These are phyloP conservation scores for Termitomyces sp. DNA, from an alignment of 768 basidiomycete genomes.

Conservation along the genomic window DNA sequence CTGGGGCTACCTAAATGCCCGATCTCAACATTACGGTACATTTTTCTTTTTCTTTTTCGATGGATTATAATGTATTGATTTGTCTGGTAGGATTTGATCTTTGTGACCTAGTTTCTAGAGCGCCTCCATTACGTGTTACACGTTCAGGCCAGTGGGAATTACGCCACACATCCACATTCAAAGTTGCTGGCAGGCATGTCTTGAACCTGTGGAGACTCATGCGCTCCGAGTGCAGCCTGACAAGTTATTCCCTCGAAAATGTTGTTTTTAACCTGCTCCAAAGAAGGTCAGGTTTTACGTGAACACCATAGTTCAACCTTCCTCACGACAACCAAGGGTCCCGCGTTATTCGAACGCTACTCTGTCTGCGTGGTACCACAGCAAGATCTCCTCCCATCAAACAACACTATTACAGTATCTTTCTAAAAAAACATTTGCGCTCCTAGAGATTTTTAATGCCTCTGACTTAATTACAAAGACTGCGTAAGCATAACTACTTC, in stretches of 20 bases:
- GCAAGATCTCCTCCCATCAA: slow-evolving; percentile 53
- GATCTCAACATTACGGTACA: slow-evolving; percentile 61
- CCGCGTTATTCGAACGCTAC: slow-evolving; percentile 69
- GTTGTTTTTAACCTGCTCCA: slow-evolving; percentile 79
- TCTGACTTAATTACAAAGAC: slow-evolving; percentile 86
- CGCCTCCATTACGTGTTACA: slow-evolving; percentile 43
- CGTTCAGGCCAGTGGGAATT: slow-evolving; percentile 69
- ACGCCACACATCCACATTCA: slow-evolving; percentile 78
- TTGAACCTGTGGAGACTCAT: slow-evolving; percentile 93
- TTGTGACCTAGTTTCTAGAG: slow-evolving; percentile 72
- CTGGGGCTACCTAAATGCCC: slow-evolving; percentile 87
- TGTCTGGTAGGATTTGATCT: slow-evolving; percentile 65
- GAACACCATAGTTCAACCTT: neutral
- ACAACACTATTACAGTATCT: slow-evolving; percentile 62
- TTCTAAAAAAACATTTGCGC: slow-evolving; percentile 59
- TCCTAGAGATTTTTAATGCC: slow-evolving; percentile 78
- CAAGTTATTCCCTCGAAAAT: slow-evolving; percentile 87
- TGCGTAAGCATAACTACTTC: slow-evolving; percentile 53
- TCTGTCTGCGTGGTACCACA: slow-evolving; percentile 69
- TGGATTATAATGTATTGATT: neutral
- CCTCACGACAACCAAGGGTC: slow-evolving; percentile 43
- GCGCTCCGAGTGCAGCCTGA: slow-evolving; percentile 76
- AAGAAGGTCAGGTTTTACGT: slow-evolving; percentile 53
- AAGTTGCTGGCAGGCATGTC: slow-evolving; percentile 84
- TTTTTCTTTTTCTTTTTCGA: slow-evolving; percentile 8